Base-by-base conservation (phyloP, 176 grass and related monocot genomes). In the Hordeum marinum region DNA sequence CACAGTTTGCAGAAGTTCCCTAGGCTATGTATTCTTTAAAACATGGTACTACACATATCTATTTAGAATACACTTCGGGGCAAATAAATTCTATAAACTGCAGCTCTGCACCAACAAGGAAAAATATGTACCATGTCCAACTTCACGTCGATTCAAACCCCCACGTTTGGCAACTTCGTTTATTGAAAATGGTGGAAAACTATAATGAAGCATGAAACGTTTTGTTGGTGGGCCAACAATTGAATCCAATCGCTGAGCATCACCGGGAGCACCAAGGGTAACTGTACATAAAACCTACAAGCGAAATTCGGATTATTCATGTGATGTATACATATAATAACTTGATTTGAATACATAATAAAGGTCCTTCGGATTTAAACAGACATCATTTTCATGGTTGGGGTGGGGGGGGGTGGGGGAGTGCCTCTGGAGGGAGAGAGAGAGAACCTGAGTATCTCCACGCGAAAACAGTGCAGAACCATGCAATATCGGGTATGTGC, bases 191-290 rank as follows among this genome's bases (percentile, higher is more conserved):
- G 96, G 91, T 68, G 96, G 96, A 84, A 99, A 99, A 35, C 87
- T 96, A 58, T 99, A 99, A 82, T 99, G 96, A 87, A 99, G 93
- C 96, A 99, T 99, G 90, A 99, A 99, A 57, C 93, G 88, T 76
- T 99, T 99, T 79, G 90, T 94, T 80, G 96, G 93, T 63, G 96
- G 96, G 29, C 96, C 96, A 84, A 99, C 96, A 88, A 99, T 96
- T 48, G 90, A 92, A 78, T 99, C 96, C 75, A 99, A 83, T 76
- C 91, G 65, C 81, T 98, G 96, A 79, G 96, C 96, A 82, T 98
- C 96, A 77, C 93, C 91, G 81, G 93, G 96, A 80, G 93, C 83
- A 77, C 96, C 96, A 46, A 98, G 88, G 46, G 96, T 98, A 91
- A 96, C 96, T 78, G 93, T 98, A 85, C 96, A 98, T 63, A 98